phyloP scores from a whole-genome alignment of 441 rosid genomes.

The Manihot esculenta region DNA sequence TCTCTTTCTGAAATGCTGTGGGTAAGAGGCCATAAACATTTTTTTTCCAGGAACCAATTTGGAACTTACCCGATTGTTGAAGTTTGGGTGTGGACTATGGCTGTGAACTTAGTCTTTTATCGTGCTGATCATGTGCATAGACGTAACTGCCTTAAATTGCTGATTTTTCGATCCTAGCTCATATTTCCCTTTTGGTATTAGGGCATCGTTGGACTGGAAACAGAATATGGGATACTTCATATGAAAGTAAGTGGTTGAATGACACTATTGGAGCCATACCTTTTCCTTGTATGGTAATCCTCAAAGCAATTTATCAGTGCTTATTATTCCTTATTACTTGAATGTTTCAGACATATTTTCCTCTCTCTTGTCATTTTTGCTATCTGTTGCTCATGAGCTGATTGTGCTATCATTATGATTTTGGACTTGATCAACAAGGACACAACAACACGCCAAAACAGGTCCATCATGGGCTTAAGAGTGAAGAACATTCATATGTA shows the following conservation, averaged over 20 bases:
- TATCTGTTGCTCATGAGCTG: neutral
- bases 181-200: slow-evolving; percentile 9
- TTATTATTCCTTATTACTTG: neutral
- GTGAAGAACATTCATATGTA: neutral
- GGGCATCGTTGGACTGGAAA: slow-evolving; percentile 44
- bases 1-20: neutral
- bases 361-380: neutral
- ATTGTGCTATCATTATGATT: neutral
- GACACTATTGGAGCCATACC: neutral
- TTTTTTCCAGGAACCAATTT: neutral
- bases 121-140: neutral
- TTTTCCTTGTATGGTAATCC: neutral
- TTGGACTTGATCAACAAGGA: neutral
- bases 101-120: neutral
- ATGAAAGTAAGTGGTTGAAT: slow-evolving; percentile 32
- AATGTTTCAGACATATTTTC: slow-evolving; percentile 3
- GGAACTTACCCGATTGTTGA: neutral
- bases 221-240: slow-evolving; percentile 39
- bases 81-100: neutral
- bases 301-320: neutral
- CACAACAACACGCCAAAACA: neutral
- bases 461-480: too few species aligned
- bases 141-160: neutral
- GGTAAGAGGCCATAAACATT: neutral
- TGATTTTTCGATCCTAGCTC: neutral